Conservation (phyloP, 306 rosid genomes). For the Medicago arabica region DNA sequence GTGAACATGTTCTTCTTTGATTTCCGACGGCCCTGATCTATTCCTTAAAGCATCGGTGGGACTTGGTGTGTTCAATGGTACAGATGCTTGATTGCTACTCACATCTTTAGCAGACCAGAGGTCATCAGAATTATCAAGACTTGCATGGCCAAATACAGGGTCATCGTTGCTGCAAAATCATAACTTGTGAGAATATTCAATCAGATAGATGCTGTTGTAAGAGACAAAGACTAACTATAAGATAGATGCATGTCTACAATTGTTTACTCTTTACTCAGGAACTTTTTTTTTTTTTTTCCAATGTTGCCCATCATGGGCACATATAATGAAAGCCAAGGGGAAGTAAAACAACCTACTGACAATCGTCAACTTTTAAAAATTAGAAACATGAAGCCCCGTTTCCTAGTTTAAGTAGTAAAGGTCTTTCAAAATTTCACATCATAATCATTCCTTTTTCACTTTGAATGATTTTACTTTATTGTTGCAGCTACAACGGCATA, state of each 20-base stretch:
- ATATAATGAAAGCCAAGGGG: slow-evolving; percentile 17
- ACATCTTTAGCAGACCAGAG: slow-evolving; percentile 78
- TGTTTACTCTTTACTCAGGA: slow-evolving; percentile 31
- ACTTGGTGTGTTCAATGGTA: slow-evolving; percentile 49
- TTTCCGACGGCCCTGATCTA: slow-evolving; percentile 52
- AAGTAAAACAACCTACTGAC: slow-evolving; percentile 22
- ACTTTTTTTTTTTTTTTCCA: slow-evolving; percentile 13
- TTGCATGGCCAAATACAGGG: slow-evolving; percentile 67
- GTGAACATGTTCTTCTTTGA: slow-evolving; percentile 59
- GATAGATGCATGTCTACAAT: slow-evolving; percentile 7
- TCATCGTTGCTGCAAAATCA: slow-evolving; percentile 89
- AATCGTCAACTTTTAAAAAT: slow-evolving; percentile 1
- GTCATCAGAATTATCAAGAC: slow-evolving; percentile 67
- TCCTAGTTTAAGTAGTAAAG: slow-evolving; percentile 17
- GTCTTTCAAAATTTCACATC: neutral
- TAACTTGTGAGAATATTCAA: slow-evolving; percentile 74
- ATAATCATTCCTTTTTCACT: slow-evolving; percentile 23
- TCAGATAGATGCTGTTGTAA: slow-evolving; percentile 49
- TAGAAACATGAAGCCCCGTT: slow-evolving; percentile 13
- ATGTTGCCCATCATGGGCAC: slow-evolving; percentile 31
- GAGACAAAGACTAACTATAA: slow-evolving; percentile 19
- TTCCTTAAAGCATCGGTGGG: slow-evolving; percentile 46
- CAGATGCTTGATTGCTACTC: slow-evolving; percentile 49
- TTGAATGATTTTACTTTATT: slow-evolving; percentile 4
- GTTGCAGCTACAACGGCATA: slow-evolving; percentile 1